Evolutionary conservation across 2,329 filamentous ascomycete species (phyloP).

Genomic region (Penicillium sp.): DNA sequence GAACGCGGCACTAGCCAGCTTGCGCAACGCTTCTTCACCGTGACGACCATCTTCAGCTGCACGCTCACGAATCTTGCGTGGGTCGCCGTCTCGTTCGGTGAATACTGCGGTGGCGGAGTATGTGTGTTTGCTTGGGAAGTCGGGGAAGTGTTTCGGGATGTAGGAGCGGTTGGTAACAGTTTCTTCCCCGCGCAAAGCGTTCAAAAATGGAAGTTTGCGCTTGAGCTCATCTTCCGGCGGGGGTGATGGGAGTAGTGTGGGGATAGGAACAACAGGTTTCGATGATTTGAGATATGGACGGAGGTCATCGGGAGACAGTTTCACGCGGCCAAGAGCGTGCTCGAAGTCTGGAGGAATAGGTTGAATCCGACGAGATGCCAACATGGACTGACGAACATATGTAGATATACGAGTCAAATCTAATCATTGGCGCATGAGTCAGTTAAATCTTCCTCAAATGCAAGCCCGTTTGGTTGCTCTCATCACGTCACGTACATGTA

Average conservation of each 20-base stretch:
- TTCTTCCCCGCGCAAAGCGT: conserved; percentile 50
- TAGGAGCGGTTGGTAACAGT: conserved; percentile 52
- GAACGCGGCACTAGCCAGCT: conserved; percentile 54
- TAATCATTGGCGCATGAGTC: conserved; percentile 33
- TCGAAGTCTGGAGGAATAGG: conserved; percentile 62
- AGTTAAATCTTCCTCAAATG: conserved; percentile 11
- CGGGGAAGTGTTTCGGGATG: conserved; percentile 62
- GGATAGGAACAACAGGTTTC: conserved; percentile 19
- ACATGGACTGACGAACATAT: conserved; percentile 59
- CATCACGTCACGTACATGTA: conserved; percentile 52
- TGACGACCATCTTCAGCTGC: conserved; percentile 66
- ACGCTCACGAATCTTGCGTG: conserved; percentile 60
- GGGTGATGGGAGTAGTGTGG: conserved; percentile 39
- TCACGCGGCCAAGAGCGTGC: conserved; percentile 38
- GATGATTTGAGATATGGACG: conserved; percentile 33
- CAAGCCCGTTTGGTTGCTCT: background rate
- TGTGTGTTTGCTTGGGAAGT: conserved; percentile 64
- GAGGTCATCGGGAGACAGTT: conserved; percentile 34
- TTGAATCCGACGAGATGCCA: conserved; percentile 53
- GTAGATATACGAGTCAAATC: conserved; percentile 57
- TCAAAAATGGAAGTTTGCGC: conserved; percentile 48
- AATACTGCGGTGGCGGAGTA: conserved; percentile 62
- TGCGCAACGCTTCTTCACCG: conserved; percentile 65
- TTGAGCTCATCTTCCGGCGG: conserved; percentile 40
- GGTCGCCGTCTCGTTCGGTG: conserved; percentile 59